These are phyloP conservation scores for Neckera pumila DNA, from an alignment of 225 moss, liverwort and hornwort species.

Conservation along the genomic window DNA sequence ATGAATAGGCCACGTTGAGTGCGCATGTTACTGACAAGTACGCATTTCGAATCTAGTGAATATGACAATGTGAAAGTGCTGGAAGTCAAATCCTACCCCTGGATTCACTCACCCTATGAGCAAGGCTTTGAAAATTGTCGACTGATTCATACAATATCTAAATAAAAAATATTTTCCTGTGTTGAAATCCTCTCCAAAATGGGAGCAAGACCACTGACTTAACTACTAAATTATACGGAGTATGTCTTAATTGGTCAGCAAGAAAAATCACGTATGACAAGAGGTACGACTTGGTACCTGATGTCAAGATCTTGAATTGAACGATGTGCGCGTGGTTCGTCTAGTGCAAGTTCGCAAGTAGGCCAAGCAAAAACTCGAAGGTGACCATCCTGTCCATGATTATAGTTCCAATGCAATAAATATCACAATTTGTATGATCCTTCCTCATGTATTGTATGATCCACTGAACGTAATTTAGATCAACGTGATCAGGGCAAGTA, in stretches of 20 bases:
- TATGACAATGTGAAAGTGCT: not conserved
- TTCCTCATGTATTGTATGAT: not conserved
- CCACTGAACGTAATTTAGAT: not conserved
- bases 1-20: not conserved
- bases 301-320: conserved; percentile 75
- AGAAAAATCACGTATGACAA: not conserved
- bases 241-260: not conserved
- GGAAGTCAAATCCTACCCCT: not conserved
- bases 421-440: not conserved
- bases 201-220: not conserved
- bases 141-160: not conserved
- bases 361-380: conserved; percentile 82
- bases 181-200: not conserved
- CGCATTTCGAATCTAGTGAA: not conserved
- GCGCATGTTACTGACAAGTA: not conserved
- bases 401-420: not conserved
- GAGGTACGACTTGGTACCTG: conserved; percentile 29
- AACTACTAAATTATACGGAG: not conserved
- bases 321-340: conserved; percentile 41
- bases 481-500: not conserved
- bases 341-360: conserved; percentile 43
- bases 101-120: not conserved
- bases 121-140: not conserved
- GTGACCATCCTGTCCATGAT: conserved; percentile 58
- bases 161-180: not conserved